Conservation (phyloP, 208 protist species). For the Acanthamoeba royreba region DNA sequence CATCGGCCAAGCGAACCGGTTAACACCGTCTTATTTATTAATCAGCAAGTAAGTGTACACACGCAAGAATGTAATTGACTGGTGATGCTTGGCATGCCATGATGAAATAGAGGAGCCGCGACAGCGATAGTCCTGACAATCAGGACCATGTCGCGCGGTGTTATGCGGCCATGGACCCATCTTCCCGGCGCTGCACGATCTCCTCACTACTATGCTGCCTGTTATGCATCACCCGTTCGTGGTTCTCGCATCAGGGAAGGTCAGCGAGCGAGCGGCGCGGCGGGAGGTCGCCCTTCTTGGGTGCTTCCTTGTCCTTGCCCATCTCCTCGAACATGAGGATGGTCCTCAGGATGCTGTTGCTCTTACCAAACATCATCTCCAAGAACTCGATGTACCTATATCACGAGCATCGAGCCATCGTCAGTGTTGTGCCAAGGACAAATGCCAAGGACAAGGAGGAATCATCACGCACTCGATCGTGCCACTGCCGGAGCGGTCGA, state of each 20-base stretch:
- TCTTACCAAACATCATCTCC: not conserved
- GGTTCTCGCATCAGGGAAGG: not conserved
- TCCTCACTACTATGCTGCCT: too few relatives aligned
- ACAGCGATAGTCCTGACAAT: too few relatives aligned
- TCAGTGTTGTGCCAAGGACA: not conserved
- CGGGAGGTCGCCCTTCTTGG: slow-evolving; percentile 17
- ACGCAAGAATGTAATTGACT: too few relatives aligned
- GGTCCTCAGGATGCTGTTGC: not conserved
- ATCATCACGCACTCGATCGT: slow-evolving; percentile 35
- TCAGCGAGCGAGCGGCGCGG: slow-evolving; percentile 46
- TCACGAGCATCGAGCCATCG: not conserved
- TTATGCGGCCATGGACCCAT: too few relatives aligned
- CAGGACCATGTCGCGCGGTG: too few relatives aligned
- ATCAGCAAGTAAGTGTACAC: too few relatives aligned
- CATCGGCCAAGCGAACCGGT: too few relatives aligned
- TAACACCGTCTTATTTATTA: too few relatives aligned
- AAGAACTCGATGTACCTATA: not conserved
- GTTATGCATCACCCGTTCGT: not conserved
- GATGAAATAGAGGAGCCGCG: too few relatives aligned
- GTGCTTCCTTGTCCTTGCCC: slow-evolving; percentile 34
- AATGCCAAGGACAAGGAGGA: not conserved
- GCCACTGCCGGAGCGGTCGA: slow-evolving; percentile 22
- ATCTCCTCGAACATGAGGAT: slow-evolving; percentile 68
- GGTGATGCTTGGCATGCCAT: too few relatives aligned
- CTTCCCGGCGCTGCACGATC: too few relatives aligned